Base-by-base conservation (phyloP, 768 basidiomycete species). In the Phaeotremella skinneri region DNA sequence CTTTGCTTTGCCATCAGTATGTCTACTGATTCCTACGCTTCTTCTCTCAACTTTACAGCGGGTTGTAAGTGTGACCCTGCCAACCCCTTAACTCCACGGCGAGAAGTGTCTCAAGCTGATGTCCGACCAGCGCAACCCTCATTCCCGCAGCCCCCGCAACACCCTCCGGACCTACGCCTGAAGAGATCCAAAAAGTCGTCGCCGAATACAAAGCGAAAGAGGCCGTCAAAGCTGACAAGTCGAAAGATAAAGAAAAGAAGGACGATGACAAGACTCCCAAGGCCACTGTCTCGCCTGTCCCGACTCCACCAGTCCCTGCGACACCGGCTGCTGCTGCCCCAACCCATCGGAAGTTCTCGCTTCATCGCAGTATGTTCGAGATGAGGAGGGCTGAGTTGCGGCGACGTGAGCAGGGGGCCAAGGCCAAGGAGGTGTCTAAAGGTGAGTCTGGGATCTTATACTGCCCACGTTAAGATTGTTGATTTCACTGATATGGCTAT, bases 291-390 rank as follows among this genome's bases (percentile, higher is more conserved):
- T 42, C 72, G 20, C 29, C 67, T 7, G 32, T 54, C 27, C 73
- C 79, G 25, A 79, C 84, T 13, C 77, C 81, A 13, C 45, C 73
- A n/a, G 21, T 50, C 37, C 48, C 69, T 1, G 50, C 66, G n/a
- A 41, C 68, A 25, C 29, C 69, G 27, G 50, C 62, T 13, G 31
- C 61, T 31, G 60, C 72, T 1, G 56, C 58, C 14, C 50, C 65
- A 6, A 68, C 69, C 7, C 91, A 93, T 79, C 82, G 87, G 69
- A 83, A 85, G 62, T 96, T 86, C 70, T 79, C 82, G 7, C 80
- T 96, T n/a, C 90, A 94, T 78, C 83, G 90, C 39, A 84, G 88
- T 61, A 85, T 89, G 61, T 96, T 89, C 73, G 80, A 81, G 76
- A 85, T 94, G 83, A 84, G 92, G 25, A 83, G 84, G 59, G 79